Base-by-base conservation (phyloP, 306 rosid species). In the Prinsepia uniflora region DNA sequence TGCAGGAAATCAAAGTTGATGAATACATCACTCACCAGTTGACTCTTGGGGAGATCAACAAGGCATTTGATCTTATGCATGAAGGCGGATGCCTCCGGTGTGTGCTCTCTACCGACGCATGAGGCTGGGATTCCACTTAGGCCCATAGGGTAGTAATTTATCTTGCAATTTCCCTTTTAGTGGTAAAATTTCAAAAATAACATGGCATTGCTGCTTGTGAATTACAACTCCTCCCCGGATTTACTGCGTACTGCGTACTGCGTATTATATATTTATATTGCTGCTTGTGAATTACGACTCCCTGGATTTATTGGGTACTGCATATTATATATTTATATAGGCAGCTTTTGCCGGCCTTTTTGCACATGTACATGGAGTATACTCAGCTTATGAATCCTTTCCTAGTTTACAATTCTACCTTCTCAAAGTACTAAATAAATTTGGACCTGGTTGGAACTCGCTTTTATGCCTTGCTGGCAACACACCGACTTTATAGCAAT, bases 1-100 rank as follows among this genome's bases (percentile, higher is more conserved):
- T 76, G 76, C 88, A 93, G 98, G 98, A 93, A 84, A 84, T 93
- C 84, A 93, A 93, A 89, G 90, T 93, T 39, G 98, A 94, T 68
- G 97, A 94, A 73, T 94, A 94, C 90, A 81, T 94, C 24, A 94
- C 97, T 65, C 98, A 94, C 84, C 81, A 40, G 63, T 76, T 93
- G 89, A 85, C 81, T 58, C 94, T 90, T 46, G 76, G 58, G 48
- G 97, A 93, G 78, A 88, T 93, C 77, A 93, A 93, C 86, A 78
- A 84, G 81, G 98, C 97, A 18, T 90, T 93, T 86, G 88, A 90
- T 79, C 86, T 93, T 72, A 48, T 90, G 90, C 98, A 93, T 68
- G 97, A 85, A 76, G 92, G 98, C 39, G 90, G 79, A 10, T 93
- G 98, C 78, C 98, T 93, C 66, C 96, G 98, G 48, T 93, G 97